Percentiles rank a stretch among this genome's conserved stretches.
These are phyloP conservation scores for Phytopythium delawarense DNA, from an alignment of 352 stramenopile species.

Conservation along the genomic window DNA sequence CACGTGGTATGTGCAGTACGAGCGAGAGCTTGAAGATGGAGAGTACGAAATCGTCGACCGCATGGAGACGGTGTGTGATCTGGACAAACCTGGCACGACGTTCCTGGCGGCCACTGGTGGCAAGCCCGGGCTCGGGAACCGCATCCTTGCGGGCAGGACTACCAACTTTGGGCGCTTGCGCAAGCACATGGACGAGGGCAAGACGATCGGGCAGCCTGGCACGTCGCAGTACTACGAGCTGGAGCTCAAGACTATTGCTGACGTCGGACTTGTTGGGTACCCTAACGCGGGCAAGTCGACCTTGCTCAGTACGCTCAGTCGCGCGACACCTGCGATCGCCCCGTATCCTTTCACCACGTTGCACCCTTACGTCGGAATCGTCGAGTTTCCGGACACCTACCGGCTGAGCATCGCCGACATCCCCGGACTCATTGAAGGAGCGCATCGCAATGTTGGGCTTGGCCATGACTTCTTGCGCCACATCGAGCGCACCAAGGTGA, in stretches of 20 bases:
- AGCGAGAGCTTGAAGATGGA: constrained; percentile 67
- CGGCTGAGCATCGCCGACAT: constrained; percentile 89
- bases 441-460: constrained; percentile 96
- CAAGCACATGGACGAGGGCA: constrained; percentile 83
- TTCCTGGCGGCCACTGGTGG: constrained; percentile 78
- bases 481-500: constrained; percentile 97
- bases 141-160: constrained; percentile 78
- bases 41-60: constrained; percentile 82
- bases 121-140: constrained; percentile 82
- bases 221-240: constrained; percentile 94
- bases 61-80: constrained; percentile 69
- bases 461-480: constrained; percentile 98
- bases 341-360: constrained; percentile 98
- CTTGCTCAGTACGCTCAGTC: constrained; percentile 91
- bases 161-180: constrained; percentile 77
- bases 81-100: constrained; percentile 62
- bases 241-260: constrained; percentile 98
- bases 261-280: constrained; percentile 98
- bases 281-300: constrained; percentile 99
- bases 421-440: constrained; percentile 87
- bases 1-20: constrained; percentile 27
- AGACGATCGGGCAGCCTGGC: constrained; percentile 86
- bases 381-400: constrained; percentile 94
- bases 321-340: constrained; percentile 93
- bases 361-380: constrained; percentile 93